Conservation (phyloP, 176 grass and related monocot genomes). For the Pharus latifolius region DNA sequence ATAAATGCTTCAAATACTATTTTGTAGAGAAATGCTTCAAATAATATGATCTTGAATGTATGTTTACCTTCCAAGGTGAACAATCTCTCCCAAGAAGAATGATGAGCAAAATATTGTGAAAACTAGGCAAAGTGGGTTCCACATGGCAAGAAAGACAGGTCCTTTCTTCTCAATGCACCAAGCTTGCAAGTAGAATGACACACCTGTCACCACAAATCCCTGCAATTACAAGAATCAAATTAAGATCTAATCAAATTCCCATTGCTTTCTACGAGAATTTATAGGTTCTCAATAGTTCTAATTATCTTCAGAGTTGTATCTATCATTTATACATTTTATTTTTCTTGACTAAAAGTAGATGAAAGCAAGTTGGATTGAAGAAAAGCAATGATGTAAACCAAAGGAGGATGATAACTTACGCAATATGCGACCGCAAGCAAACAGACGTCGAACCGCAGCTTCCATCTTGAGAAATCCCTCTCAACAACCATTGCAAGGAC, state of each 20-base stretch:
- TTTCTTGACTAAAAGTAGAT: too few relatives aligned
- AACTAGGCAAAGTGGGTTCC: constrained; percentile 24
- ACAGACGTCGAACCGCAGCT: constrained; percentile 27
- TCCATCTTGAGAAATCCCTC: constrained; percentile 49
- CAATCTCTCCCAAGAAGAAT: constrained; percentile 30
- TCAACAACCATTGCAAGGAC: constrained; percentile 18
- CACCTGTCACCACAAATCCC: constrained; percentile 31
- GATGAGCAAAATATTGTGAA: constrained; percentile 35
- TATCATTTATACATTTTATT: too few relatives aligned
- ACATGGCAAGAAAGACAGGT: constrained; percentile 39
- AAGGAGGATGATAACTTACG: neutral
- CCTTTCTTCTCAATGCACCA: constrained; percentile 44
- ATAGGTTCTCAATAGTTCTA: too few relatives aligned
- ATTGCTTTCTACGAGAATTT: too few relatives aligned
- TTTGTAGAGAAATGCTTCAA: too few relatives aligned
- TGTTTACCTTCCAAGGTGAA: constrained; percentile 41
- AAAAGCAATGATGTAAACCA: neutral
- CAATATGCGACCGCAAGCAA: constrained; percentile 37
- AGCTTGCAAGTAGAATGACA: constrained; percentile 52
- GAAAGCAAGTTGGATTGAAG: neutral
- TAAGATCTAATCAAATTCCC: neutral
- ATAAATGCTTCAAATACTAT: too few relatives aligned
- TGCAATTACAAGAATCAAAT: neutral
- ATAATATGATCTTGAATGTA: too few relatives aligned
- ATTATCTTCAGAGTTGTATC: too few relatives aligned